A percentile compares a stretch with the other conserved stretches of the same genome.
These are phyloP conservation scores for Alternaria hordeiaustralica DNA, from an alignment of 2,329 filamentous ascomycete genomes.

Conservation along the genomic window DNA sequence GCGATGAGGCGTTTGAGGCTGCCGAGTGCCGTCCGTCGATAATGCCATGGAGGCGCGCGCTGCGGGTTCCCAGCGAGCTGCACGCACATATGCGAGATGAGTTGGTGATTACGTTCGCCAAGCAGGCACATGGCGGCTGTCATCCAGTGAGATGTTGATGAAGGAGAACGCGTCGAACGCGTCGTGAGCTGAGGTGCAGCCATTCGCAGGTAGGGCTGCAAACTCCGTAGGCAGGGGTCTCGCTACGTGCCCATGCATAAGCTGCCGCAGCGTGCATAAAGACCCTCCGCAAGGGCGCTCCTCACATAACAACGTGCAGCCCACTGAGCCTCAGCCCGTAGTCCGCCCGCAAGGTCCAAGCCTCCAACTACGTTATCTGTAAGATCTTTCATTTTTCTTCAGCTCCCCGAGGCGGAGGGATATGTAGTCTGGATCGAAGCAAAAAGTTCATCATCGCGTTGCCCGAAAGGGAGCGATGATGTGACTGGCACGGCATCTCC, in stretches of 20 bases:
- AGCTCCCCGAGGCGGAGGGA: not conserved
- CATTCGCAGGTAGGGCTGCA: conserved; percentile 20
- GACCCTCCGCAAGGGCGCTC: conserved; percentile 3
- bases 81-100: conserved; percentile 15
- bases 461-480: conserved; percentile 6
- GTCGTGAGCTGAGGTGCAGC: conserved; percentile 15
- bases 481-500: not conserved
- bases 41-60: not conserved
- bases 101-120: conserved; percentile 6
- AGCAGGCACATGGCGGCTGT: conserved; percentile 7
- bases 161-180: conserved; percentile 19
- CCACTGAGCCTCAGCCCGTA: not conserved
- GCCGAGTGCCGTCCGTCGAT: not conserved
- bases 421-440: not conserved
- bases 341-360: conserved; percentile 1
- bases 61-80: conserved; percentile 7
- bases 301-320: conserved; percentile 9
- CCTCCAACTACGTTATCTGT: not conserved
- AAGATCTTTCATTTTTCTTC: not conserved
- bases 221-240: conserved; percentile 1
- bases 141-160: conserved; percentile 23
- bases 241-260: conserved; percentile 11
- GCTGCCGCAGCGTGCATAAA: conserved; percentile 21
- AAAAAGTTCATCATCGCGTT: conserved; percentile 1
- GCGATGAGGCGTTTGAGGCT: not conserved